Conservation (phyloP, 2,329 filamentous ascomycete genomes). For the Dothidotthia symphoricarpi region DNA sequence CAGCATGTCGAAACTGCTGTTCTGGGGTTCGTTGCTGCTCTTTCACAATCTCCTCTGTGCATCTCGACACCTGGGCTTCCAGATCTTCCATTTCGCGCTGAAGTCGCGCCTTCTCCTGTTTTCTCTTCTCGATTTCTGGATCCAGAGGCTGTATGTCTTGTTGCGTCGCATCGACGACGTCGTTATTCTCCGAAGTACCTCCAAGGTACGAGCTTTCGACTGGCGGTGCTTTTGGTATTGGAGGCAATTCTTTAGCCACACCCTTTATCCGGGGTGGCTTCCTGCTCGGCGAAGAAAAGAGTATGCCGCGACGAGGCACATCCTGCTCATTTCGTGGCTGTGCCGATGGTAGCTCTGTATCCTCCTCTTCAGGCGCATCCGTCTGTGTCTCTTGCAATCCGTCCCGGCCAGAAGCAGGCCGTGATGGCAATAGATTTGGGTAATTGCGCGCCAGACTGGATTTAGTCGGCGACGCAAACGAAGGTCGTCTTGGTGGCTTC, state of each 20-base stretch:
- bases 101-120: constrained; percentile 31
- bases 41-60: constrained; percentile 27
- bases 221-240: constrained; percentile 13
- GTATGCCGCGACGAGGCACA: constrained; percentile 20
- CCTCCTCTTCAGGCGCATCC: background rate
- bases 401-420: constrained; percentile 8
- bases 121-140: constrained; percentile 28
- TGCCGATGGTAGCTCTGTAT: constrained; percentile 20
- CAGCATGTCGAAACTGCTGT: constrained; percentile 13
- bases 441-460: constrained; percentile 43
- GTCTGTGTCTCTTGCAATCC: constrained; percentile 1
- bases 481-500: constrained; percentile 36
- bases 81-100: constrained; percentile 30
- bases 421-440: constrained; percentile 29
- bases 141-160: constrained; percentile 15
- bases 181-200: constrained; percentile 6
- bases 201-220: constrained; percentile 14
- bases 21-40: constrained; percentile 20
- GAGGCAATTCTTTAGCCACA: constrained; percentile 14
- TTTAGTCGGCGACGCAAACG: constrained; percentile 43
- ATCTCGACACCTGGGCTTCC: constrained; percentile 33
- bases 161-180: constrained; percentile 1
- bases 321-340: constrained; percentile 22
- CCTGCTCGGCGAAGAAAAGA: constrained; percentile 37
- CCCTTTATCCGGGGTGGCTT: constrained; percentile 22